Evolutionary conservation across 164 flowering plant genomes (phyloP).

Genomic region (Vitis labrusca): DNA sequence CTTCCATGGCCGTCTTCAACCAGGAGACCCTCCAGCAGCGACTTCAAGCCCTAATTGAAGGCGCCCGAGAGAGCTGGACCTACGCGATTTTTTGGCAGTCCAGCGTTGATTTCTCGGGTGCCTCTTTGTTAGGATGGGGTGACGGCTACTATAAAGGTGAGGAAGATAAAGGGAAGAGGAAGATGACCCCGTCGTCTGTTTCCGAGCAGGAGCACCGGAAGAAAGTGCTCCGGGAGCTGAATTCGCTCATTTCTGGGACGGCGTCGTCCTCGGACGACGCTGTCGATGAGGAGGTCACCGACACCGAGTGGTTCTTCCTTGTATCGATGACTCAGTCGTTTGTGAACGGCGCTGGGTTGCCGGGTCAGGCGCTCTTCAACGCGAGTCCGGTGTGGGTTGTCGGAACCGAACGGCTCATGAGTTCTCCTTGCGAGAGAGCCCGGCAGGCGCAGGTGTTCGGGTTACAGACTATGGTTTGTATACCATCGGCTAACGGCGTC

Average conservation of each 20-base stretch:
- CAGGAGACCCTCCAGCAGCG: slow-evolving; percentile 86
- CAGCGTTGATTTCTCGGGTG: slow-evolving; percentile 48
- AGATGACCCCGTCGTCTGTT: slow-evolving; percentile 26
- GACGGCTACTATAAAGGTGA: slow-evolving; percentile 93
- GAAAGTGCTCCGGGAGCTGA: slow-evolving; percentile 74
- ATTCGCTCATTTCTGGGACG: slow-evolving; percentile 66
- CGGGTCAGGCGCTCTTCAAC: slow-evolving; percentile 66
- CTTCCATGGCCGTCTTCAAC: slow-evolving; percentile 27
- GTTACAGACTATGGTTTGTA: slow-evolving; percentile 76
- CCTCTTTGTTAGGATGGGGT: slow-evolving; percentile 69
- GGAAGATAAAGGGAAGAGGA: slow-evolving; percentile 37
- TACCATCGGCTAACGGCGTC: slow-evolving; percentile 77
- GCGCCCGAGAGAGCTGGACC: slow-evolving; percentile 75
- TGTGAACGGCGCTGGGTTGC: slow-evolving; percentile 56
- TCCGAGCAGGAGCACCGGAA: slow-evolving; percentile 75
- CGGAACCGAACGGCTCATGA: slow-evolving; percentile 53
- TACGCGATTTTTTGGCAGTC: slow-evolving; percentile 96
- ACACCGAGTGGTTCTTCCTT: slow-evolving; percentile 92
- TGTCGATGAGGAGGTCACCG: slow-evolving; percentile 86
- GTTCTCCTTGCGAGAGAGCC: slow-evolving; percentile 67
- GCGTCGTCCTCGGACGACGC: slow-evolving; percentile 39
- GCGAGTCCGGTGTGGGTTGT: slow-evolving; percentile 60
- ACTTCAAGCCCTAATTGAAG: slow-evolving; percentile 70
- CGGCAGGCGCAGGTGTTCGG: slow-evolving; percentile 71
- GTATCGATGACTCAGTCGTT: slow-evolving; percentile 89